Percentiles rank a stretch among this genome's conserved stretches.
Conservation (phyloP, 1,139 yeast genomes). For the Groenewaldozyma auringiensis region DNA sequence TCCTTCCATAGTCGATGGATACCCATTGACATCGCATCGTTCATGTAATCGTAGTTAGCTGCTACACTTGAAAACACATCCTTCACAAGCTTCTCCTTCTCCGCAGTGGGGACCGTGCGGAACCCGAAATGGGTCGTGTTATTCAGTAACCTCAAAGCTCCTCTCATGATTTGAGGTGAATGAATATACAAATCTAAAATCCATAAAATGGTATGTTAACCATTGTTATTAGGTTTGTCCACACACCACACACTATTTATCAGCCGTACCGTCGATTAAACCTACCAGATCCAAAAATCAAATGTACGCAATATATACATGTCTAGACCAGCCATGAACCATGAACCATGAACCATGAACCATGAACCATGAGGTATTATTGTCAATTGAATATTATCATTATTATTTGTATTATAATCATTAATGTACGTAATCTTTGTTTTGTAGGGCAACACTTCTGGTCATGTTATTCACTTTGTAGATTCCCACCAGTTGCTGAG, state of each 20-base stretch:
- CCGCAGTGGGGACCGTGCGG: conserved; percentile 68
- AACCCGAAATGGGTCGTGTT: conserved; percentile 87
- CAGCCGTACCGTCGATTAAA: no score
- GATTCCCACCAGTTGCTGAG: conserved; percentile 89
- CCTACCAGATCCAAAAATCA: no score
- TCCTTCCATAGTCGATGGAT: conserved; percentile 92
- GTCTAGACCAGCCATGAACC: no score
- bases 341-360: no score
- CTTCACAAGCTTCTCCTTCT: conserved; percentile 77
- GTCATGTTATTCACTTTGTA: conserved; percentile 93
- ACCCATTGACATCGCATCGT: conserved; percentile 96
- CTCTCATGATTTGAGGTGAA: conserved; percentile 2
- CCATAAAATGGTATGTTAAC: no score
- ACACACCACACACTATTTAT: no score
- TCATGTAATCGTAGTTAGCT: conserved; percentile 89
- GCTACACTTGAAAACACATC: conserved; percentile 94
- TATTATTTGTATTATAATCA: neutral
- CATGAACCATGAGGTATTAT: neutral
- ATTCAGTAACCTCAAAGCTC: conserved; percentile 1
- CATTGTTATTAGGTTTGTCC: no score
- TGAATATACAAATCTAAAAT: no score
- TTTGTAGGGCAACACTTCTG: conserved; percentile 67
- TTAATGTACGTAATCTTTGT: conserved; percentile 31
- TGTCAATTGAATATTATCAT: neutral
- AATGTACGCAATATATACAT: no score